Percentiles rank a stretch among this genome's conserved stretches.
These are phyloP conservation scores for Sistotremastrum niveocremeum DNA, from an alignment of 768 basidiomycete genomes.

Conservation along the genomic window DNA sequence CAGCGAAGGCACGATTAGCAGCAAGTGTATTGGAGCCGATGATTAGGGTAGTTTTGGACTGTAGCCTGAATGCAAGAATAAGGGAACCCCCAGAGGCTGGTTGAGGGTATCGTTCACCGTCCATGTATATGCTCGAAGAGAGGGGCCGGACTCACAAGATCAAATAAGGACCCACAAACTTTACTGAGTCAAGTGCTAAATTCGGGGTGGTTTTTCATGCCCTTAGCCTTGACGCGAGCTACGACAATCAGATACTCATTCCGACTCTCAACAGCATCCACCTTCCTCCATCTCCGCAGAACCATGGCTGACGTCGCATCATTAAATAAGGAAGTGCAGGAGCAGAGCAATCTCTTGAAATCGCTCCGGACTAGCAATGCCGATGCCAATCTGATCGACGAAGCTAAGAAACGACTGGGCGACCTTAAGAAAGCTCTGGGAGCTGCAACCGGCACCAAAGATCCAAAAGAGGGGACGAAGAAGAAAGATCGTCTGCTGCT, in stretches of 20 bases:
- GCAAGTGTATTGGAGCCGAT: constrained; percentile 72
- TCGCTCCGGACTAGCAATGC: constrained; percentile 45
- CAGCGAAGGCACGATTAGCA: constrained; percentile 69
- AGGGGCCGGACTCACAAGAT: no score
- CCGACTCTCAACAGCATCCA: no score
- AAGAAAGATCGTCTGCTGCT: constrained; percentile 62
- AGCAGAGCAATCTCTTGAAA: constrained; percentile 45
- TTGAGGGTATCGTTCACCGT: neutral
- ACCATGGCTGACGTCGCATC: no score
- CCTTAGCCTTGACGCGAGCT: no score
- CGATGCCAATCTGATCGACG: constrained; percentile 37
- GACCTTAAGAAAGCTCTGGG: constrained; percentile 51
- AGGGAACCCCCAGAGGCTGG: constrained; percentile 52
- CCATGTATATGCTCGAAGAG: neutral
- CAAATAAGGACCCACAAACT: no score
- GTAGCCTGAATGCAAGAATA: constrained; percentile 59
- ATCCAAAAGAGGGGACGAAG: constrained; percentile 33
- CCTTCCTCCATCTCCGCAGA: no score
- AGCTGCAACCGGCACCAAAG: constrained; percentile 19
- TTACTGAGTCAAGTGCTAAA: no score
- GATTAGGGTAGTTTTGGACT: constrained; percentile 43
- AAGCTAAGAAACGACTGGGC: constrained; percentile 53
- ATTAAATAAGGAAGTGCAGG: no score
- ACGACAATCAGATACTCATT: no score
- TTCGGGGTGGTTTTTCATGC: no score